Evolutionary conservation across 1,284 basidiomycete genomes (phyloP), one percentile per base, ranked within the genome.

Genomic region (Trichosporon sp.): DNA sequence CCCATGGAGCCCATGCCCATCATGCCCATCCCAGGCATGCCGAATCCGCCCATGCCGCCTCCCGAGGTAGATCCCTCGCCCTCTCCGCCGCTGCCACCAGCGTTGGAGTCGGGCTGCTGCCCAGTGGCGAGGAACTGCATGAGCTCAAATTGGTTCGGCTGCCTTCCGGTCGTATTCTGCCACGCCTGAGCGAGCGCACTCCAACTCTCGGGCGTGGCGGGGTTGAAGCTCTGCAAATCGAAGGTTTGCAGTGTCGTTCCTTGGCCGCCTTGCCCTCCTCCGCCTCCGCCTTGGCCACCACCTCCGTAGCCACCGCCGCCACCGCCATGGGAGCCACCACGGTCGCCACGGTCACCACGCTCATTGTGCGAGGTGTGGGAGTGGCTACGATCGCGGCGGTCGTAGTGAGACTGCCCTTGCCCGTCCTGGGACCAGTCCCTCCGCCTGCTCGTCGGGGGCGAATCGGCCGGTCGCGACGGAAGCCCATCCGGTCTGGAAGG

Each of bases 71-170:
- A 65, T 2, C 64, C 61, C 14, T 31, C 68, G 10, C 10, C 40
- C 4, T 43, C 61, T 10, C 35, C 63, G 12, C 38, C 64, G 6
- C 40, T 37, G 40, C 46, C 67, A 3, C 67, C 67, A 2, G 37
- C 51, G 46, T n/a, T 65, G 14, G n/a, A 68, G 14, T 65, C 65
- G 21, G 68, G 61, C 65, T 66, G 40, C 68, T 59, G 38, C 5
- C 74, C 75, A 31, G 72, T 76, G 40, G 75, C 70, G 59, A 83
- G 71, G 65, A 76, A 82, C 65, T 75, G 68, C 79, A 83, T 82
- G 66, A 83, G 75, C 69, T 79, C 79, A 68, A 82, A 73, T 71
- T 82, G 81, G 73, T 77, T 76, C 16, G 81, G 78, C 37, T 79
- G 75, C 26, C 74, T 73, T 2, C 81, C 81, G 46, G 73, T 78